Evolutionary conservation across 306 rosid genomes (phyloP), one percentile per base, ranked within the genome.

Genomic region (Hippophae rhamnoides): DNA sequence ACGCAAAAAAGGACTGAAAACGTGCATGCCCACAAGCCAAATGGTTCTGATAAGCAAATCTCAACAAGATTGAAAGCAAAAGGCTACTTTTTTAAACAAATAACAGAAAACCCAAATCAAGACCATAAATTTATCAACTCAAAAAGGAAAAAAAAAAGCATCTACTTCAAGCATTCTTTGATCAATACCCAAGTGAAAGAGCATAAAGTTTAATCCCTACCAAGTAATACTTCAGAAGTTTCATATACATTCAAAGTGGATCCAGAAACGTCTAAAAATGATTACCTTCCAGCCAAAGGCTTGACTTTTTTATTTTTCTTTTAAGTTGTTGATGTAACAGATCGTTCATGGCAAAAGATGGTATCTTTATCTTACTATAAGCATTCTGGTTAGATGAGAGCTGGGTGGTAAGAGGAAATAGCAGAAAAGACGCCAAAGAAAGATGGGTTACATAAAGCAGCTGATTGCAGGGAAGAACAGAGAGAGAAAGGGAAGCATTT

Each of bases 401-500:
- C 49, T 63, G 62, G 52, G 53, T 55, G 68, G 53, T 52, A 55
- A 67, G 53, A 23, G 54, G 71, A 56, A 75, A 65, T 61, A 50
- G 71, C 58, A 49, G 74, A 67, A 59, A 25, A 26, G 40, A 60
- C 65, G 48, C 50, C 38, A 65, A 61, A 53, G 11, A 67, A 63
- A 49, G 41, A 40, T 43, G 52, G 62, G 73, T 52, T 56, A 26
- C 75, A 47, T 23, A 31, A 31, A 31, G 81, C 62, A 69, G 68
- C 76, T 74, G 54, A 79, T 58, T 66, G 72, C 51, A 66, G 61
- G 47, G 61, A 69, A 57, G 65, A 69, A 48, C 10, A 49, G 12
- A 48, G 54, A 71, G 61, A 54, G 56, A 45, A 56, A 13, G 61
- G 42, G 74, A 63, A 43, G 84, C 78, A 70, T 67, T 84, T 68